Evolutionary conservation across 345 rosid genomes (phyloP), one percentile per base, ranked within the genome.

Genomic region (Arabis hirsuta): DNA sequence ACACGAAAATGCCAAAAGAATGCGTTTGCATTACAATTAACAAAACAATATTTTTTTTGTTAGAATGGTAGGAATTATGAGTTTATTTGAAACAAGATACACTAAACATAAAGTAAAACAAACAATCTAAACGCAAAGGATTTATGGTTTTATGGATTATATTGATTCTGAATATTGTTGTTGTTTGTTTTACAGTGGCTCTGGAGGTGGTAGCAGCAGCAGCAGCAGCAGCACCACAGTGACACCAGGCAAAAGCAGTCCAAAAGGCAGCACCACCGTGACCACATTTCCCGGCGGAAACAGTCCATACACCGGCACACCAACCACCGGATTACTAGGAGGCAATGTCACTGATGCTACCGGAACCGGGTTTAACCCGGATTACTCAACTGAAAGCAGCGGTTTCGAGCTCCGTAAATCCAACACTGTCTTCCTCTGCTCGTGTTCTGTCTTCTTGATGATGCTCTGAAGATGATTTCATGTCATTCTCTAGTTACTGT

Each of bases 241-340:
- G 65, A 77, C 69, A 6, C 73, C 81, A 19, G 73, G 77, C 53
- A 72, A 73, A 53, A 78, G 12, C 60, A 72, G 43, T 51, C 80
- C 80, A 45, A 77, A 72, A 58, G 77, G 69, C 9, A 61, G 67
- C 70, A 66, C 4, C 45, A 46, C 73, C 24, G 55, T 67, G 48
- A 67, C 77, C 4, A 77, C 73, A 52, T 64, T 72, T n/a, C 76
- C 80, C 13, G 69, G 80, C 1, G 80, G 69, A 45, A 65, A 41
- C 73, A 65, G 77, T 71, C 76, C 81, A 34, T 77, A 53, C 65
- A 59, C 48, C 29, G 77, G 73, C 63, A 77, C 77, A 59, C 77
- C 81, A 72, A 47, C 81, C 39, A 77, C 78, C 8, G 78, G 73
- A 0, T 27, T 67, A 20, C 47, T 74, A 67, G 78, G 78, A 53